Base-by-base conservation (phyloP, 2,329 filamentous ascomycete genomes). In the Pseudogymnoascus sp. region DNA sequence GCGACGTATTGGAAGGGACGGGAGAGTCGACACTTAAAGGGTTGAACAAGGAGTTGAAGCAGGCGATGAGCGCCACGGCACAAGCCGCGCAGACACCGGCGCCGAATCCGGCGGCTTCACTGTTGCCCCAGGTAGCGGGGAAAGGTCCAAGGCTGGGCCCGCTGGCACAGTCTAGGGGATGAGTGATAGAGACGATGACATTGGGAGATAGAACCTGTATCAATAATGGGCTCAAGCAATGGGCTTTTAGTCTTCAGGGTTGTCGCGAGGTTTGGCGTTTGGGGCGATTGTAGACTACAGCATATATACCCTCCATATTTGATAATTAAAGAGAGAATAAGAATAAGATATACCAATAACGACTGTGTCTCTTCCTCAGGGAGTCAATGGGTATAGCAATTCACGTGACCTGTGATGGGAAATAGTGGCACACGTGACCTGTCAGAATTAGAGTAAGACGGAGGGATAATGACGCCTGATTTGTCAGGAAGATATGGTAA, bases 401-500 rank as follows among this genome's bases (percentile, higher is more conserved):
- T 7, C 45, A 52, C 45, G 45, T 52, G 45, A 28, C 40, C 2
- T 21, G 9, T 3, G 1, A 1, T 12, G 2, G 14, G 4, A 11
- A 8, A 18, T 18, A 18, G 7, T 4, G 8, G 1, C 5, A 2
- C 41, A 45, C 21, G 41, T 45, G 41, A 45, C 14, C 45, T 31
- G 45, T 31, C 45, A 55, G 12, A 21, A 55, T 4, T 33, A 3
- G 5, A 3, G 49, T 55, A 33, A 33, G 49, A 55, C 49, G 28
- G 49, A 33, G 49, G 49, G n/a, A 55, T 55, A 55, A 18, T 33
- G 45, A 55, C 12, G 28, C 45, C 45, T 55, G n/a, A 55, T 55
- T 55, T 55, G 45, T 55, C 49, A 55, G 45, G 23, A 31, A 52
- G 23, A 52, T n/a, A 16, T 52, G 45, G 23, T 52, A 52, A 52